Percentiles rank a stretch among this genome's conserved stretches.
Evolutionary conservation across 1,139 yeast species (phyloP).

Genomic region (Pichia sp.): DNA sequence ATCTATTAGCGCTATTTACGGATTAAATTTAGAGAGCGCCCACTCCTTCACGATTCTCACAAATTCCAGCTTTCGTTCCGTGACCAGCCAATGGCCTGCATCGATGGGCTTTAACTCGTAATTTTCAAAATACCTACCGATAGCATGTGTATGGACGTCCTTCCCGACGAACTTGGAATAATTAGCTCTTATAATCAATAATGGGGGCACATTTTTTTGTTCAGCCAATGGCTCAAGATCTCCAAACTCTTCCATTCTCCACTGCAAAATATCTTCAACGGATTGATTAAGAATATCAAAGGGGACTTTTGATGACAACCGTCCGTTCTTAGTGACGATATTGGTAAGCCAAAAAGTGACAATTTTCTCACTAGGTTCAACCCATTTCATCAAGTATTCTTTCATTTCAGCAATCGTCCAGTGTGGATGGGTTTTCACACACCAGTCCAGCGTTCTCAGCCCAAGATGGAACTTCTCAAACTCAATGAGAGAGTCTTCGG

Average conservation of each 20-base stretch:
- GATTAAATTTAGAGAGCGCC: no score
- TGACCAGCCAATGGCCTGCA: slow-evolving; percentile 87
- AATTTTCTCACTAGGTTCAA: slow-evolving; percentile 52
- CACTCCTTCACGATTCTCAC: slow-evolving; percentile 45
- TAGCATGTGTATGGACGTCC: slow-evolving; percentile 43
- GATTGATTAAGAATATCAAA: slow-evolving; percentile 57
- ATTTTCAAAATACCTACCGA: slow-evolving; percentile 66
- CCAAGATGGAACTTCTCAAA: slow-evolving; percentile 25
- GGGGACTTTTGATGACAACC: slow-evolving; percentile 44
- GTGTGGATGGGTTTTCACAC: slow-evolving; percentile 9
- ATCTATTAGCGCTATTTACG: no score
- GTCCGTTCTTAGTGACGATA: slow-evolving; percentile 24
- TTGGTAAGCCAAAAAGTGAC: slow-evolving; percentile 74
- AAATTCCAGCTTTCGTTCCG: slow-evolving; percentile 67
- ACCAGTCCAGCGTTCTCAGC: slow-evolving; percentile 12
- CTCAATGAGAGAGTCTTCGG: slow-evolving; percentile 17
- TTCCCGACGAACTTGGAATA: slow-evolving; percentile 22
- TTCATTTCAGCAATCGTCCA: slow-evolving; percentile 30
- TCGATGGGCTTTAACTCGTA: slow-evolving; percentile 66
- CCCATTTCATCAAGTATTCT: slow-evolving; percentile 49
- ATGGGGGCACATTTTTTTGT: slow-evolving; percentile 45
- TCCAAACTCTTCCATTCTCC: slow-evolving; percentile 49
- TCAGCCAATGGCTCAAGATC: slow-evolving; percentile 37
- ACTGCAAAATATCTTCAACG: slow-evolving; percentile 43
- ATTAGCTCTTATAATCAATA: slow-evolving; percentile 60